Base-by-base conservation (phyloP, 768 basidiomycete species). In the Calvatia gigantea region DNA sequence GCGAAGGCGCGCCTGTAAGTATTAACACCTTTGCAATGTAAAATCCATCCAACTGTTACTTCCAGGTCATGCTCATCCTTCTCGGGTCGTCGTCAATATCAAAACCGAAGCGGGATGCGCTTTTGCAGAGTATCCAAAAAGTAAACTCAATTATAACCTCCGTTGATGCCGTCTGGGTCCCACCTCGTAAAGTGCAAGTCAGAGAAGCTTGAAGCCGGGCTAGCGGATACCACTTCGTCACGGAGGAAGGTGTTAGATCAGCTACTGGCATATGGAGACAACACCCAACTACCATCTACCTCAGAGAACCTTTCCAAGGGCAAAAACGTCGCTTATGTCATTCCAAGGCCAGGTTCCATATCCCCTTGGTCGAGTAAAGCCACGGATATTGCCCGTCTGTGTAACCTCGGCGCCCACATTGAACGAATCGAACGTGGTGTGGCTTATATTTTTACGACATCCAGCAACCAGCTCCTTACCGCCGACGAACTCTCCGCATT, bases 351-450 rank as follows among this genome's bases (percentile, higher is more conserved):
- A 6, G 95, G 96, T 3, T 94, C 95, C 3, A 88, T 98, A 64
- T 98, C 96, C 3, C 95, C 97, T 2, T 99, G 97, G 97, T 98
- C 96, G 4, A 96, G 91, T 71, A 99, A 99, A 73, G 96, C 97
- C 2, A 98, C 96, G 0, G 95, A 99, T 67, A 98, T 99, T 53
- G 82, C 95, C 19, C 73, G 73, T 7, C 83, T 98, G 50, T 99
- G 97, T 74, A 87, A 87, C 51, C 84, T 99, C 2, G 83, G 78
- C 17, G 67, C 70, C 2, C 75, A 85, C 51, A 73, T 99, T 50
- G 82, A 88, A 59, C 82, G 97, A 35, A 72, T 99, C 54, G 97
- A 99, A 68, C 84, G 97, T 17, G 95, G 96, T 6, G 62, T 84
- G 17, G 83, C 79, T 4, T 92, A 86, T 62, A 75, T 81, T 51